Evolutionary conservation across 2,329 filamentous ascomycete genomes (phyloP).

Genomic region (Penicillium psychrosexuale): DNA sequence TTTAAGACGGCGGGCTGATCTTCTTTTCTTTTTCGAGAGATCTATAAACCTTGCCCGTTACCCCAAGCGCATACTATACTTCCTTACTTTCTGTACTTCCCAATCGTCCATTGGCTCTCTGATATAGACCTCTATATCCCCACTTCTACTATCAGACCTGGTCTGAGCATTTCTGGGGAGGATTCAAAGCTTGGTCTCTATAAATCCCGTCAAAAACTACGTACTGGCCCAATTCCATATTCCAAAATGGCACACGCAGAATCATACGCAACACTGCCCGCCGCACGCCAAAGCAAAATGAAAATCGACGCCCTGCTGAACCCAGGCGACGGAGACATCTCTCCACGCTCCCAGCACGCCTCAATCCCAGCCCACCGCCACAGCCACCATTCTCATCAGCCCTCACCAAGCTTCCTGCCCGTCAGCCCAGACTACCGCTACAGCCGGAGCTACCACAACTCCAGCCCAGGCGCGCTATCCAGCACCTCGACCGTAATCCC

Average conservation of each 20-base stretch:
- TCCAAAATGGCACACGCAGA: slow-evolving; percentile 20
- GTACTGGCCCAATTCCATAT: neutral
- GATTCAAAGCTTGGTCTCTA: neutral
- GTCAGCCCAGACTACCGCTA: slow-evolving; percentile 31
- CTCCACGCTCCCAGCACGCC: slow-evolving; percentile 20
- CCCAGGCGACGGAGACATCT: slow-evolving; percentile 24
- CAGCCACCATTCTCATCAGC: slow-evolving; percentile 19
- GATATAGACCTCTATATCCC: slow-evolving; percentile 4
- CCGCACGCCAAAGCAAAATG: slow-evolving; percentile 32
- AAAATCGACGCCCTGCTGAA: slow-evolving; percentile 36
- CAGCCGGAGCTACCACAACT: slow-evolving; percentile 21
- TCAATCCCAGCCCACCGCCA: slow-evolving; percentile 11
- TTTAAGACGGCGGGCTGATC: slow-evolving; percentile 23
- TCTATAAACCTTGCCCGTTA: slow-evolving; percentile 21
- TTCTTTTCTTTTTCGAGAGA: slow-evolving; percentile 10
- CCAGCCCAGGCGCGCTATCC: slow-evolving; percentile 14
- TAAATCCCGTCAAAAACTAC: neutral
- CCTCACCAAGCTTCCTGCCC: slow-evolving; percentile 29
- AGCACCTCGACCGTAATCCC: slow-evolving; percentile 7
- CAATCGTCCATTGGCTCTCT: neutral
- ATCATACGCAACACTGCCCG: slow-evolving; percentile 18
- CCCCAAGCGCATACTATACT: neutral
- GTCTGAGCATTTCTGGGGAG: neutral
- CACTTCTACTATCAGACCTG: neutral
- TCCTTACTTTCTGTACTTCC: slow-evolving; percentile 4